Evolutionary conservation across 2,329 filamentous ascomycete species (phyloP), one percentile per base, ranked within the genome.

Genomic region (Pseudomassariella vexata): DNA sequence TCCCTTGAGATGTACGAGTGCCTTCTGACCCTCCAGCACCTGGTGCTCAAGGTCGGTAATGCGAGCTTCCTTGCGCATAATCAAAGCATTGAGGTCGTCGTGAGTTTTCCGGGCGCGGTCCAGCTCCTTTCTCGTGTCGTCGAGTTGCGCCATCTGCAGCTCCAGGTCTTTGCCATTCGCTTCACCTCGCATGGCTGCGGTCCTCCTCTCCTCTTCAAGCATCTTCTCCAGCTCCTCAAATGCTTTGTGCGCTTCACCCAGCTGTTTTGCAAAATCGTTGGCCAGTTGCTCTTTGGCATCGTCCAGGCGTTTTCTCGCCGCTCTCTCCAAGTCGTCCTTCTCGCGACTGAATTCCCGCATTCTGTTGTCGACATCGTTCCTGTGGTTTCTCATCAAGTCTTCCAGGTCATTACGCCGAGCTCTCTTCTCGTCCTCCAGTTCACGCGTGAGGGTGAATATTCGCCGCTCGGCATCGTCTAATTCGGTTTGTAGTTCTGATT

Each of bases 71-170:
- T 38, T 32, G n/a, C 39, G 33, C 3, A 11, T 9, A 9, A 41
- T 26, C 5, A 30, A 24, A 15, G 34, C 30, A 3, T 38, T 28
- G 18, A 37, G 31, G 9, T 43, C 40, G 4, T 35, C 32, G 12
- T 41, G 33, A 19, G 47, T 42, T 2, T 42, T 40, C n/a, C 38
- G 40, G 1, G 48, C 41, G 19, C 47, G 48, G 10, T 39, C 43
- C 3, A 77, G 45, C 6, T 59, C 52, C 25, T 53, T 63, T 33
- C 72, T 65, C 50, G 88, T 79, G 28, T 82, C 74, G 19, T 85
- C 78, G 11, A 86, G 53, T 46, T 85, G 76, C 14, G 66, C 65
- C 23, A 79, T 72, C 39, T 83, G 46, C 5, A 76, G 72, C 5
- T 79, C 74, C 11, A 90, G 50, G 31, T 85, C 80, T 32, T 85